These are phyloP conservation scores for Trametes villosa DNA, from an alignment of 768 basidiomycete species.

Conservation along the genomic window DNA sequence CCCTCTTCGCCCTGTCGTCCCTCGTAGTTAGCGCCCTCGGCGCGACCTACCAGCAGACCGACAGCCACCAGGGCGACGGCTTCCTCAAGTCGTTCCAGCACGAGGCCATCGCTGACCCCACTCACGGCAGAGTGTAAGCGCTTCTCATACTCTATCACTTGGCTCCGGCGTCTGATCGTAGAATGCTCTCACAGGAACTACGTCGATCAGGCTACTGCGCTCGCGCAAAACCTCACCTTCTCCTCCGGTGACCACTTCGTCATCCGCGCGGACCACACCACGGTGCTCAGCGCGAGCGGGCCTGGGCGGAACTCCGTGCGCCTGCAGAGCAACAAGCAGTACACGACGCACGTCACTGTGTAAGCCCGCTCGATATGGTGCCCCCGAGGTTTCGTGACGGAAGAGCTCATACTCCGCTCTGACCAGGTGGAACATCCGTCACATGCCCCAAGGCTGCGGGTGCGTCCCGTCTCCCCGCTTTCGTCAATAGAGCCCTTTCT, in stretches of 20 bases:
- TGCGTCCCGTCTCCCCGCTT: constrained; percentile 29
- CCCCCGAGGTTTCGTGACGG: constrained; percentile 1
- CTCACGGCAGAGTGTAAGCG: constrained; percentile 69
- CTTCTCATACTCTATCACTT: not conserved
- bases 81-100: constrained; percentile 58
- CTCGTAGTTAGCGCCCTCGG: constrained; percentile 35
- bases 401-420: not conserved
- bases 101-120: constrained; percentile 60
- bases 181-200: constrained; percentile 41
- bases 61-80: constrained; percentile 48
- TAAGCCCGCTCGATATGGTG: constrained; percentile 32
- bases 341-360: constrained; percentile 58
- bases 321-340: constrained; percentile 55
- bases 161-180: not conserved
- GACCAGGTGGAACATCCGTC: constrained; percentile 51
- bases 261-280: constrained; percentile 58
- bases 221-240: constrained; percentile 58
- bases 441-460: constrained; percentile 65
- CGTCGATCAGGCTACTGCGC: constrained; percentile 51
- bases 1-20: constrained; percentile 5
- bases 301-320: constrained; percentile 64
- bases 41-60: constrained; percentile 50
- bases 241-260: constrained; percentile 56
- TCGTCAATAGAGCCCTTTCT: constrained; percentile 2
- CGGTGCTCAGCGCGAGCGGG: constrained; percentile 48